phyloP scores from a whole-genome alignment of 371 early-diverging fungal genomes.

The Haplosporangium sp. region DNA sequence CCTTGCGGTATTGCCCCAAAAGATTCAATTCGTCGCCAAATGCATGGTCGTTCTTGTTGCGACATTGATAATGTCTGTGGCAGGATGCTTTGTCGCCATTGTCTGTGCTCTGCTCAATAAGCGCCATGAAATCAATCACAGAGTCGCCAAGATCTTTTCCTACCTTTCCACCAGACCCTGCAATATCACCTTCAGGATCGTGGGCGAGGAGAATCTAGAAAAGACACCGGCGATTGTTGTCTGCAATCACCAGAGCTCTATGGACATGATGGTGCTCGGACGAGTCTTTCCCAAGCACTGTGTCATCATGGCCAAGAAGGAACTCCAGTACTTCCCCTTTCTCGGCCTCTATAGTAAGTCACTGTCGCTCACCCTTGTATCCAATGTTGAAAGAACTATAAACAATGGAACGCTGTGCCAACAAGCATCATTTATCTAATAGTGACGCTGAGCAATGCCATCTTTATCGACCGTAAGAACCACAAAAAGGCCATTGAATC shows the following conservation, averaged over 20 bases:
- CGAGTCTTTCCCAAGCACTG: conserved; percentile 76
- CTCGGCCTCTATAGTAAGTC: conserved; percentile 90
- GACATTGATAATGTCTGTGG: conserved; percentile 34
- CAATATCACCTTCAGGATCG: conserved; percentile 68
- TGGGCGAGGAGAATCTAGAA: conserved; percentile 68
- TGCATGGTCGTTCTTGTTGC: conserved; percentile 18
- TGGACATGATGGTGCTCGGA: conserved; percentile 83
- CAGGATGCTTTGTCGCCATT: conserved; percentile 34
- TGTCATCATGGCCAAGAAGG: conserved; percentile 84
- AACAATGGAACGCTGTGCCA: background rate
- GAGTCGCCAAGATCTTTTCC: conserved; percentile 69
- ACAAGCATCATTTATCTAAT: conserved; percentile 3
- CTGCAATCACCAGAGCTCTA: conserved; percentile 88
- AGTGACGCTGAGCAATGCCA: conserved; percentile 80
- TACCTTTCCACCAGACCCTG: conserved; percentile 58
- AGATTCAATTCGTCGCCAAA: conserved; percentile 33
- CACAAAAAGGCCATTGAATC: conserved; percentile 80
- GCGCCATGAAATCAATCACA: conserved; percentile 64
- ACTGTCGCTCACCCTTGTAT: background rate
- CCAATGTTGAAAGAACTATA: too few relatives aligned
- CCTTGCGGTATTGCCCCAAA: conserved; percentile 24
- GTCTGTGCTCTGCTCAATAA: conserved; percentile 27
- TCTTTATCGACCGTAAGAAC: conserved; percentile 92
- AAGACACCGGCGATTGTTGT: conserved; percentile 74
- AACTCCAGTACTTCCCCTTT: conserved; percentile 82